Conservation (phyloP, 805 yeast genomes). For the Saturnispora mendoncae region DNA sequence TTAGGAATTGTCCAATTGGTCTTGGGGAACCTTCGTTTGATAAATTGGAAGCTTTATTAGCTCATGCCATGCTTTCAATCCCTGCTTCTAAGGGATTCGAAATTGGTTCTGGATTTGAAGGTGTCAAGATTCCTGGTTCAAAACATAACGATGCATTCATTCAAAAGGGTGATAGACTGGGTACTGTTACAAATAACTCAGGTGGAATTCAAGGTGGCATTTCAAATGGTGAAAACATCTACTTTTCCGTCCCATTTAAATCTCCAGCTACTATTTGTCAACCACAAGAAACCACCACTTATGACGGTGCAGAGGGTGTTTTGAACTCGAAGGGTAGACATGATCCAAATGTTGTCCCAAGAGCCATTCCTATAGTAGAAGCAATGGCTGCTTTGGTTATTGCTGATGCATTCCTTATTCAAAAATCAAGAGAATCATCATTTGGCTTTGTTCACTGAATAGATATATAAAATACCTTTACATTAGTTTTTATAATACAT, state of each 20-base stretch:
- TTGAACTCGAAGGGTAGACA: conserved; percentile 97
- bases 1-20: conserved; percentile 91
- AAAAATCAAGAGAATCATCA: conserved; percentile 70
- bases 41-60: conserved; percentile 88
- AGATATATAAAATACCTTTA: neutral
- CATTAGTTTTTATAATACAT: neutral
- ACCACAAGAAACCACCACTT: conserved; percentile 81
- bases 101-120: conserved; percentile 92
- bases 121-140: conserved; percentile 86
- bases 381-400: conserved; percentile 95
- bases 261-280: conserved; percentile 96
- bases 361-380: conserved; percentile 98
- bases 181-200: conserved; percentile 84
- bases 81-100: conserved; percentile 99
- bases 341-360: conserved; percentile 96
- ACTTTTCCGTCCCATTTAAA: conserved; percentile 92
- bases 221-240: conserved; percentile 90
- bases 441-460: conserved; percentile 25
- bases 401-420: conserved; percentile 78
- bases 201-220: conserved; percentile 99
- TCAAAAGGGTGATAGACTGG: conserved; percentile 52
- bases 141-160: conserved; percentile 85
- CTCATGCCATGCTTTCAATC: conserved; percentile 95
- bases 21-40: conserved; percentile 97
- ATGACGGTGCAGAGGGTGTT: conserved; percentile 80